A percentile compares a stretch with the other conserved stretches of the same genome.
Conservation (phyloP, 2,329 filamentous ascomycete genomes). For the Arthroderma uncinatum region DNA sequence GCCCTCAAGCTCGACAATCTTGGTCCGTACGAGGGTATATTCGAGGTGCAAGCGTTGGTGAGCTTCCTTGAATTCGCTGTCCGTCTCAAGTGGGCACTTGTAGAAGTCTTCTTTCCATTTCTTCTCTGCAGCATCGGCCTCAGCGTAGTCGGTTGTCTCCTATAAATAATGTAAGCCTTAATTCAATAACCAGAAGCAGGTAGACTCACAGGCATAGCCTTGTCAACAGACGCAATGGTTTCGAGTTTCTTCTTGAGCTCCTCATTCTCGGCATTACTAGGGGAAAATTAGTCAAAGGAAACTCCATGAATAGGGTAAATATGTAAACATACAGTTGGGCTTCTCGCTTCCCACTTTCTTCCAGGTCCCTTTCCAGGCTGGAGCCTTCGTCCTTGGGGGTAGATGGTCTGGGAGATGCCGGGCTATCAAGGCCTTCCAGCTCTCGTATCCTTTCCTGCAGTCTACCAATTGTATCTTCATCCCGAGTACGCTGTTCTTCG, state of each 20-base stretch:
- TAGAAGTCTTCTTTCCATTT: slow-evolving; percentile 5
- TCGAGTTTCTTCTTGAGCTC: slow-evolving; percentile 25
- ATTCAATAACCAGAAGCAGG: not conserved
- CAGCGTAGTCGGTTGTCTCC: not conserved
- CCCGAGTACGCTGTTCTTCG: slow-evolving; percentile 34
- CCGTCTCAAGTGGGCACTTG: slow-evolving; percentile 4
- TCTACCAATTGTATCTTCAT: slow-evolving; percentile 33
- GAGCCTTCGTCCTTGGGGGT: slow-evolving; percentile 29
- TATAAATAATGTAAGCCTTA: not conserved
- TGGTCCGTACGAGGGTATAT: slow-evolving; percentile 27
- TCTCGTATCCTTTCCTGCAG: slow-evolving; percentile 34
- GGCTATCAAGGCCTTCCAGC: slow-evolving; percentile 32
- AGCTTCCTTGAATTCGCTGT: slow-evolving; percentile 22
- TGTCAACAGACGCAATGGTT: slow-evolving; percentile 21
- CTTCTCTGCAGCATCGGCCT: not conserved
- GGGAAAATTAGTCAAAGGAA: slow-evolving; percentile 16
- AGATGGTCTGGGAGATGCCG: slow-evolving; percentile 29
- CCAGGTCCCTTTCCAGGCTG: slow-evolving; percentile 34
- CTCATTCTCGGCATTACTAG: slow-evolving; percentile 33
- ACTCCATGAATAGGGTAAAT: not conserved
- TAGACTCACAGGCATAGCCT: not conserved
- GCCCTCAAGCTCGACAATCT: slow-evolving; percentile 30
- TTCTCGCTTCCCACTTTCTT: slow-evolving; percentile 30
- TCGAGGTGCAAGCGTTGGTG: slow-evolving; percentile 34
- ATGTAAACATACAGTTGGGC: slow-evolving; percentile 28